Evolutionary conservation across 2,329 filamentous ascomycete genomes (phyloP).

Genomic region (Colletotrichum chrysophilum): DNA sequence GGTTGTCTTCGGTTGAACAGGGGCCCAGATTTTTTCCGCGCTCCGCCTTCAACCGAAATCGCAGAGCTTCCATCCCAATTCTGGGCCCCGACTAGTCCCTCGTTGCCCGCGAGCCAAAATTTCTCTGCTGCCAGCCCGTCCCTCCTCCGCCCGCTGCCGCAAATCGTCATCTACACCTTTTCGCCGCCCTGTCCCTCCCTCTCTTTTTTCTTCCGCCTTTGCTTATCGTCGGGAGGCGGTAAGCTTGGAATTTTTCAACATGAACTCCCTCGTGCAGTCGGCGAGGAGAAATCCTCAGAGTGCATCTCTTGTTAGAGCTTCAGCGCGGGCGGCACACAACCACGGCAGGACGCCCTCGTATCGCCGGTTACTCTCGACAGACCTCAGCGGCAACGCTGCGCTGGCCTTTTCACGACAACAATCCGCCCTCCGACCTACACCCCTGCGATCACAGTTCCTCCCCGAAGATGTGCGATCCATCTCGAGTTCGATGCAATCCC

Average conservation of each 20-base stretch:
- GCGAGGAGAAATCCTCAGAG: conserved; percentile 49
- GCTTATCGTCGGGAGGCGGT: conserved; percentile 33
- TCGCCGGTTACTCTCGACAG: conserved; percentile 47
- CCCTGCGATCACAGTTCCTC: conserved; percentile 52
- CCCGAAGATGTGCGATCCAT: conserved; percentile 44
- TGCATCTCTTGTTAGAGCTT: conserved; percentile 43
- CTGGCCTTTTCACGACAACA: conserved; percentile 30
- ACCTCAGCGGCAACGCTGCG: conserved; percentile 28
- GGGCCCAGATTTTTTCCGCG: conserved; percentile 29
- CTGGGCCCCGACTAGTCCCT: conserved; percentile 4
- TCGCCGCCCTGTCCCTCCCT: conserved; percentile 25
- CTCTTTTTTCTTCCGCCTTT: conserved; percentile 9
- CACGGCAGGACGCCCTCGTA: conserved; percentile 53
- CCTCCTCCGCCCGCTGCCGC: conserved; percentile 30
- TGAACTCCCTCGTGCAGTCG: conserved; percentile 49
- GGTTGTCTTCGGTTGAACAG: conserved; percentile 18
- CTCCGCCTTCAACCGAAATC: conserved; percentile 41
- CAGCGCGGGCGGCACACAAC: conserved; percentile 40
- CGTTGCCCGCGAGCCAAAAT: conserved; percentile 33
- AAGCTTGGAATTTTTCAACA: conserved; percentile 33
- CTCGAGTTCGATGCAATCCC: conserved; percentile 36
- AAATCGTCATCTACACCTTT: conserved; percentile 17
- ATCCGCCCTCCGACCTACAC: conserved; percentile 35
- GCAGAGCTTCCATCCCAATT: conserved; percentile 28
- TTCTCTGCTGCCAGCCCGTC: conserved; percentile 31